Evolutionary conservation across 2,329 filamentous ascomycete species (phyloP).

Genomic region (Clonostachys rhizophaga): DNA sequence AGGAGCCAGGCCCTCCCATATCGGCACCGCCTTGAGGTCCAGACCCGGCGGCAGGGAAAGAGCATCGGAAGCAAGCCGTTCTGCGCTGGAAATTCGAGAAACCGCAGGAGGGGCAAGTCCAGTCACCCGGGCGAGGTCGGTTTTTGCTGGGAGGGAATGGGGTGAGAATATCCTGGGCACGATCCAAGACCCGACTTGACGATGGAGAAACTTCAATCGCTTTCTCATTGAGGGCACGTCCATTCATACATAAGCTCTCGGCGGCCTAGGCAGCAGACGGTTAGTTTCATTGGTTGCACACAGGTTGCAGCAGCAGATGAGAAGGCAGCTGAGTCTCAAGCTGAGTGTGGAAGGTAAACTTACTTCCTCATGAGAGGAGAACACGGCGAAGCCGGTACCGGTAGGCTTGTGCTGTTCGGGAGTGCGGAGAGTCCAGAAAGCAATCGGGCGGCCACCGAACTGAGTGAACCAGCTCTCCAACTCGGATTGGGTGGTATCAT

Average conservation of each 20-base stretch:
- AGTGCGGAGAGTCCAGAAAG: constrained; percentile 97
- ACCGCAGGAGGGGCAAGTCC: constrained; percentile 97
- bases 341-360: constrained; percentile 24
- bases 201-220: constrained; percentile 98
- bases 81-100: constrained; percentile 99
- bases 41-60: constrained; percentile 89
- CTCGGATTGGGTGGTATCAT: constrained; percentile 98
- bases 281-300: background rate
- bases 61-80: constrained; percentile 98
- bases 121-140: constrained; percentile 91
- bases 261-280: constrained; percentile 62
- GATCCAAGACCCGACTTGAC: constrained; percentile 92
- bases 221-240: constrained; percentile 95
- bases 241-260: constrained; percentile 98
- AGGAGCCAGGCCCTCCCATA: constrained; percentile 47
- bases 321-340: background rate
- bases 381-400: constrained; percentile 95
- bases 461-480: constrained; percentile 99
- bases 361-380: constrained; percentile 98
- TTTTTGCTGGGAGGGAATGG: constrained; percentile 99
- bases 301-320: background rate
- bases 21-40: constrained; percentile 58
- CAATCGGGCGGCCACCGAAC: constrained; percentile 94
- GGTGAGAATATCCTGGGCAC: constrained; percentile 91
- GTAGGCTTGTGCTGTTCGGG: constrained; percentile 99